Evolutionary conservation across 441 rosid species (phyloP), one percentile per base, ranked within the genome.

Genomic region (Gossypium gossypioides): DNA sequence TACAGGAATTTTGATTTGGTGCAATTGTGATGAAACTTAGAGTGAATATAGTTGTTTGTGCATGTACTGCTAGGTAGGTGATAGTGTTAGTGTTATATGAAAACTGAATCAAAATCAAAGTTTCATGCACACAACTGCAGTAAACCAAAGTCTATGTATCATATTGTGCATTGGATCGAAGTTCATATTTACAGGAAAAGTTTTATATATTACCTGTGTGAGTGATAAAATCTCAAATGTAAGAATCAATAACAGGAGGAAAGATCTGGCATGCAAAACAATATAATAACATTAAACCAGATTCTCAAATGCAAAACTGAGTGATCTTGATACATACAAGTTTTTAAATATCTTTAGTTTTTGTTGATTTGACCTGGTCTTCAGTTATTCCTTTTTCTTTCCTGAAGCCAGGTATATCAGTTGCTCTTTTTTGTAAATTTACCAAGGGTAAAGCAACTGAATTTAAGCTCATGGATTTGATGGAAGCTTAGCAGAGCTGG

Each of bases 401-500:
- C 87, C 89, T 82, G 86, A 87, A 87, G 91, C 83, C 84, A 86
- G 90, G 85, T 84, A 81, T 78, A 76, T 86, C 87, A 80, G 89
- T 86, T 86, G 86, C 78, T 82, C 86, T 87, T 81, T 87, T 85
- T 86, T 84, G 83, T 84, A 84, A 83, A 85, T 81, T 88, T 84
- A 85, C 82, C 82, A 81, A 87, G 86, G 82, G 79, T 86, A 86
- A 87, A 84, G 80, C 83, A 78, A 84, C 90, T 89, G 91, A 89
- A 83, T 80, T 84, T 84, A 84, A 79, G 85, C 84, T 89, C 84
- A 83, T 89, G 85, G 82, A 76, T 89, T 87, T 89, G 85, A 86
- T 89, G 92, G 89, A 89, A 89, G 95, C 81, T 87, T 89, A 85
- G 87, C 86, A 81, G 95, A 89, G 85, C 83, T 89, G 80, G 83